Evolutionary conservation across 192 early-diverging fungal species (phyloP), one percentile per base, ranked within the genome.

Genomic region (Mortierella claussenii): DNA sequence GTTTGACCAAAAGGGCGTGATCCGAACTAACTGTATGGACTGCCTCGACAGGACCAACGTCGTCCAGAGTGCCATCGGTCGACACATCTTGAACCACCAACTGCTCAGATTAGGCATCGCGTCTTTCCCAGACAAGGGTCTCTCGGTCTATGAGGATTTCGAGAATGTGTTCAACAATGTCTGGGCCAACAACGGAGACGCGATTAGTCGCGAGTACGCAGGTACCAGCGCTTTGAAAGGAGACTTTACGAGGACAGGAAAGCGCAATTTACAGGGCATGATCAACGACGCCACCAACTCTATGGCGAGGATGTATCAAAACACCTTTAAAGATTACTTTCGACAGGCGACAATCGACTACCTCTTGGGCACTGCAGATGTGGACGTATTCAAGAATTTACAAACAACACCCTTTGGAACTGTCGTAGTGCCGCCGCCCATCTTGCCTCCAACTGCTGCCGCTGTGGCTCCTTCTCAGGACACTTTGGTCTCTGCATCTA

Each of bases 1-100:
- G 11, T 60, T 47, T 70, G 47, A 84, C 48, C 61, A 57, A 31
- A 50, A 84, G 79, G 79, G 59, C 45, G 26, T 91, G 89, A 11
- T 75, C n/a, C 62, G 71, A 0, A 75, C 71, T 24, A 99, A 99
- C 71, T 99, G 96, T 80, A 97, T 99, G 90, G 97, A 99, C 85
- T 99, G 97, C 76, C 82, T 99, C 28, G 97, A 99, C 78, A 84
- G 97, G 7, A 99, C 97, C 31, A 98, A 99, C 56, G 96, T 99
- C 37, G 87, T 88, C 18, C 85, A 89, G 81, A 88, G 88, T 69
- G 82, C 91, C 2, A 67, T 93, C 59, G 89, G 85, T 1, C 81
- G 90, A 26, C 68, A 78, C 30, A 82, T 93, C 53, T 76, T 93
- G 18, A 89, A 88, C 49, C 76, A 87, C 40, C 90, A 90, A 55